These are phyloP conservation scores for Lumnitzera littorea DNA, from an alignment of 345 rosid genomes.

Conservation along the genomic window DNA sequence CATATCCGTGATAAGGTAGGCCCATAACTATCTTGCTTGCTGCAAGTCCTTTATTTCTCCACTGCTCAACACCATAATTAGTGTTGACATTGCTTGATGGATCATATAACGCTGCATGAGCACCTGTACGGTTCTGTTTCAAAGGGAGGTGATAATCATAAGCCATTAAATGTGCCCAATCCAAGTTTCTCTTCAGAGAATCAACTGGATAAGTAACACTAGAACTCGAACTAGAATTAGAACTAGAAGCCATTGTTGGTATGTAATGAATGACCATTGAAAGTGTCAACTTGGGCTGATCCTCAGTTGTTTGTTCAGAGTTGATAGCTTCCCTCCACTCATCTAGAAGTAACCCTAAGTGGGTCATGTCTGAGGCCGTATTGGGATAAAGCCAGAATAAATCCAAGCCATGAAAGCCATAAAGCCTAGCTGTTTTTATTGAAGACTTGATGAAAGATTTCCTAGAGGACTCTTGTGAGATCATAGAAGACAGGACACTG, in stretches of 20 bases:
- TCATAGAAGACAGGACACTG: no score
- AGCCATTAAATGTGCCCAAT: constrained; percentile 19
- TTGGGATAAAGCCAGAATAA: constrained; percentile 14
- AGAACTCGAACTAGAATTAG: background rate
- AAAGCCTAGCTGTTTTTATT: constrained; percentile 15
- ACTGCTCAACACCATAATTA: constrained; percentile 10
- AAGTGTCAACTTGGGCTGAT: constrained; percentile 1
- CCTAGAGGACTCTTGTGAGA: constrained; percentile 7
- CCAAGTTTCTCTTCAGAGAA: constrained; percentile 8
- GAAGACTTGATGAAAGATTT: constrained; percentile 22
- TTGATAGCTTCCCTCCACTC: constrained; percentile 21
- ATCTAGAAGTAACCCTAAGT: constrained; percentile 8
- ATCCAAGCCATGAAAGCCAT: constrained; percentile 24
- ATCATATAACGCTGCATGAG: constrained; percentile 19
- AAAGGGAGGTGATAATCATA: constrained; percentile 14
- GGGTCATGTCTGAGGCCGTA: constrained; percentile 9
- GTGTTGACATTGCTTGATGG: constrained; percentile 8
- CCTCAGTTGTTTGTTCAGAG: constrained; percentile 11
- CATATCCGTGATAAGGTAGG: constrained; percentile 26
- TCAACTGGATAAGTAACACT: constrained; percentile 12
- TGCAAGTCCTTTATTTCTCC: constrained; percentile 4
- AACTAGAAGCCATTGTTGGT: constrained; percentile 9
- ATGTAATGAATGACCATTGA: background rate
- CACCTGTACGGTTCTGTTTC: constrained; percentile 5
- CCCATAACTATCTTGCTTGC: constrained; percentile 18